A percentile compares a stretch with the other conserved stretches of the same genome.
Evolutionary conservation across 192 early-diverging fungal species (phyloP).

Genomic region (Funneliformis mosseae): DNA sequence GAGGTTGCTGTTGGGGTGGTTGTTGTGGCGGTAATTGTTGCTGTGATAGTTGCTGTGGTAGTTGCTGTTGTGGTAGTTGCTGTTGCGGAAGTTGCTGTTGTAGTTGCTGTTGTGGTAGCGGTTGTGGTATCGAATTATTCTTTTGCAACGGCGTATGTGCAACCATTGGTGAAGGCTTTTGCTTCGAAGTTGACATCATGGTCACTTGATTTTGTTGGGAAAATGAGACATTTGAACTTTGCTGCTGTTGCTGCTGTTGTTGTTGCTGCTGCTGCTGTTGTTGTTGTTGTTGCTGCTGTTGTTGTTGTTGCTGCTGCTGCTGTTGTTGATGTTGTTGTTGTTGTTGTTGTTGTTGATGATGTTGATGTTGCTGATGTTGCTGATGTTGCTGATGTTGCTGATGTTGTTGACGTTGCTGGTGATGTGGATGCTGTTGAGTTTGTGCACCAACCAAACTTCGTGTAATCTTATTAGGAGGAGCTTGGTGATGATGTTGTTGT

Average conservation of each 20-base stretch:
- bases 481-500: background rate
- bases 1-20: background rate
- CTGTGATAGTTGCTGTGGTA: background rate
- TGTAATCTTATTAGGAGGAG: background rate
- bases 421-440: background rate
- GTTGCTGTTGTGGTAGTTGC: constrained; percentile 23
- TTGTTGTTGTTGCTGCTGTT: too few relatives aligned
- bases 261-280: too few relatives aligned
- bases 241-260: constrained; percentile 16
- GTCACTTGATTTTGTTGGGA: background rate
- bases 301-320: too few relatives aligned
- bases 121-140: constrained; percentile 2
- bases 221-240: background rate
- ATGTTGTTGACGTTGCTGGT: background rate
- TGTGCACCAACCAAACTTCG: background rate
- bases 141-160: background rate
- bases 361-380: background rate
- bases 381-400: background rate
- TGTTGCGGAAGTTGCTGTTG: constrained; percentile 1
- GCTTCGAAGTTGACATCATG: background rate
- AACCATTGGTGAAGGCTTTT: background rate
- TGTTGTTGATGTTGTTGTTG: background rate
- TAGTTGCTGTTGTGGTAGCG: background rate
- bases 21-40: constrained; percentile 24
- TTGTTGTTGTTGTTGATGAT: background rate